These are phyloP conservation scores for Globisporangium carolinianum DNA, from an alignment of 352 stramenopile species.

Conservation along the genomic window DNA sequence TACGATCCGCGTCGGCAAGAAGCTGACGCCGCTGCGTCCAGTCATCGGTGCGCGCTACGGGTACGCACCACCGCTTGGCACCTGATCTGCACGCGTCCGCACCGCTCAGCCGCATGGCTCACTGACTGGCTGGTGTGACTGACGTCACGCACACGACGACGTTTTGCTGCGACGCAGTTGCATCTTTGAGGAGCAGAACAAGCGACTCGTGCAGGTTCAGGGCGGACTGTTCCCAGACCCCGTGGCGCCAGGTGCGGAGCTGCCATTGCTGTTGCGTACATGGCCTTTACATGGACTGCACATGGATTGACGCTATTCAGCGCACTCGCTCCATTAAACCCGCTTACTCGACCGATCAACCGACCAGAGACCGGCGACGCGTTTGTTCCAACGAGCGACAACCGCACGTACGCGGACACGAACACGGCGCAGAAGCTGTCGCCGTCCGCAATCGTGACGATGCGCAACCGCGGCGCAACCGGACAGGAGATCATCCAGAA, in stretches of 20 bases:
- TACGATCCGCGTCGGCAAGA: conserved; percentile 79
- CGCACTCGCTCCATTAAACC: background rate
- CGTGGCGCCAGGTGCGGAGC: conserved; percentile 50
- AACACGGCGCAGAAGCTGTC: conserved; percentile 82
- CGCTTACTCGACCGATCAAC: too few relatives aligned
- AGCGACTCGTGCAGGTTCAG: conserved; percentile 59
- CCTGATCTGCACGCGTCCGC: background rate
- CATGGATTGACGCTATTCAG: background rate
- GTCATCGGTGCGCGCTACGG: conserved; percentile 73
- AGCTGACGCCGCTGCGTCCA: conserved; percentile 55
- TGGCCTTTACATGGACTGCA: too few relatives aligned
- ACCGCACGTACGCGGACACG: conserved; percentile 79
- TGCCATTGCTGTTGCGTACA: background rate
- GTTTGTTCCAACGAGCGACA: conserved; percentile 70
- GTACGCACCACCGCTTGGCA: conserved; percentile 15
- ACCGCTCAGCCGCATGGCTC: background rate
- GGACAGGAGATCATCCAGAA: conserved; percentile 88
- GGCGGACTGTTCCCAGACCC: conserved; percentile 78
- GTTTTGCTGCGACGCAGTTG: conserved; percentile 18
- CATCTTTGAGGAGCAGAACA: conserved; percentile 84
- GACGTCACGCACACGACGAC: background rate
- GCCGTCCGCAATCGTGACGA: conserved; percentile 49
- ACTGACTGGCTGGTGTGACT: background rate
- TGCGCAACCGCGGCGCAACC: conserved; percentile 63
- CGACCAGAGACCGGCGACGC: conserved; percentile 66